These are phyloP conservation scores for Pseudomassariella vexata DNA, from an alignment of 2,329 filamentous ascomycete species.

Conservation along the genomic window DNA sequence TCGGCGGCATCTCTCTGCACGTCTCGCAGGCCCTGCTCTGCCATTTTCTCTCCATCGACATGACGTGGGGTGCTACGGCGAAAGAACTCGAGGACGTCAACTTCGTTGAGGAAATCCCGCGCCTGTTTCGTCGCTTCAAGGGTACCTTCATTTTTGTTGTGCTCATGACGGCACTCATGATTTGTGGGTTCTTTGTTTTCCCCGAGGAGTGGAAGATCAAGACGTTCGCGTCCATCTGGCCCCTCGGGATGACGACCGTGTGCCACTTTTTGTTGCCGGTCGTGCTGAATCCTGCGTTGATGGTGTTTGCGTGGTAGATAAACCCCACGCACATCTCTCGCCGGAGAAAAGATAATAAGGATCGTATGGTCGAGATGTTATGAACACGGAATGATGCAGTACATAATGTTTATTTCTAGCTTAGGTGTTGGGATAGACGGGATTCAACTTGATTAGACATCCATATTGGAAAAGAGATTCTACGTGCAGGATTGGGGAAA, in stretches of 20 bases:
- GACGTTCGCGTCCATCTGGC: slow-evolving; percentile 54
- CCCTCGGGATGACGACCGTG: slow-evolving; percentile 44
- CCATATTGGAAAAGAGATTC: too few species aligned
- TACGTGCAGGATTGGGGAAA: too few species aligned
- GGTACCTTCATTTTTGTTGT: slow-evolving; percentile 24
- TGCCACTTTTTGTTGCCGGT: slow-evolving; percentile 55
- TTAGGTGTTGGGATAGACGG: slow-evolving; percentile 1
- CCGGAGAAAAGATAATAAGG: too few species aligned
- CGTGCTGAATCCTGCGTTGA: slow-evolving; percentile 56
- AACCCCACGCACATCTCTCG: too few species aligned
- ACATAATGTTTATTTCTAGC: neutral
- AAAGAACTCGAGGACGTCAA: slow-evolving; percentile 27
- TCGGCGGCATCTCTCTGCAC: slow-evolving; percentile 36
- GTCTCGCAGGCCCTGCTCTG: slow-evolving; percentile 32
- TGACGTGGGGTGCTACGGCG: slow-evolving; percentile 29
- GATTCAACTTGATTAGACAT: neutral
- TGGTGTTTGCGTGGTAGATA: slow-evolving; percentile 59
- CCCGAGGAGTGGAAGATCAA: slow-evolving; percentile 47
- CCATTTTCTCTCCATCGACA: slow-evolving; percentile 36
- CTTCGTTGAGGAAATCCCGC: slow-evolving; percentile 26
- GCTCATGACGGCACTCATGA: slow-evolving; percentile 19
- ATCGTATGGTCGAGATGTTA: too few species aligned
- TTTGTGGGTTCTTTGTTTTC: slow-evolving; percentile 21
- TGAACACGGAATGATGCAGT: neutral
- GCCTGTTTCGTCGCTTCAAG: slow-evolving; percentile 24